Evolutionary conservation across 768 basidiomycete genomes (phyloP).

Genomic region (Russula lepida): DNA sequence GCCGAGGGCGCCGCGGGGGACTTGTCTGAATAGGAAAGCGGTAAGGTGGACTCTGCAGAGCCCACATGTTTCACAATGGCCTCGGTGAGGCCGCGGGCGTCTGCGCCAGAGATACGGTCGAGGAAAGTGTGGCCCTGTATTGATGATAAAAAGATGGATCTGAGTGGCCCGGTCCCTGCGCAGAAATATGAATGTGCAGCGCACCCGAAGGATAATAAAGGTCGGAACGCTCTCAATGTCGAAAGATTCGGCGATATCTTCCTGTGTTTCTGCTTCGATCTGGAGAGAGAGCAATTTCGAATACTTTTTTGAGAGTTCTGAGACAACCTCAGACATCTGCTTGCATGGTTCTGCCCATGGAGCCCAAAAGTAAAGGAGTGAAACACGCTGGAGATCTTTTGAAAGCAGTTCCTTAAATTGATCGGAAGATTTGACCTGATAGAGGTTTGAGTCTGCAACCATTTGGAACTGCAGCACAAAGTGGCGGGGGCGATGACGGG

Average conservation of each 20-base stretch:
- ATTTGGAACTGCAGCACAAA: not conserved
- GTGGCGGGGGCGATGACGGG: not conserved
- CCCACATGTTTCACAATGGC: constrained; percentile 52
- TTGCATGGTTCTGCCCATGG: constrained; percentile 87
- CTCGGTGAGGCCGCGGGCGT: constrained; percentile 54
- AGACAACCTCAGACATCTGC: constrained; percentile 76
- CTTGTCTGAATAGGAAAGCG: constrained; percentile 44
- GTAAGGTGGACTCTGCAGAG: constrained; percentile 26
- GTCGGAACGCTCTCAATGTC: constrained; percentile 84
- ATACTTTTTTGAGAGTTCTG: constrained; percentile 67
- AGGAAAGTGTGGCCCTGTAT: constrained; percentile 83
- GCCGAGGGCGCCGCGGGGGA: constrained; percentile 28
- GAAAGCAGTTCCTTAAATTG: constrained; percentile 72
- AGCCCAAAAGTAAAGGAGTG: constrained; percentile 92
- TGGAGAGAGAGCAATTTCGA: constrained; percentile 62
- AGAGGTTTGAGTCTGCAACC: constrained; percentile 30
- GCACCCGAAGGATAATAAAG: constrained; percentile 72
- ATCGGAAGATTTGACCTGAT: constrained; percentile 48
- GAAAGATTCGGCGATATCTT: constrained; percentile 87
- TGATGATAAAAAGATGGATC: not conserved
- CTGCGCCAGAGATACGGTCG: constrained; percentile 68
- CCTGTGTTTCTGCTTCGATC: constrained; percentile 73
- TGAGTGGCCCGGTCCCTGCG: not conserved
- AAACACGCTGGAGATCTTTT: constrained; percentile 68
- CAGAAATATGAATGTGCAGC: constrained; percentile 19